Conservation (phyloP, 768 basidiomycete genomes). For the Mrakia gelida region DNA sequence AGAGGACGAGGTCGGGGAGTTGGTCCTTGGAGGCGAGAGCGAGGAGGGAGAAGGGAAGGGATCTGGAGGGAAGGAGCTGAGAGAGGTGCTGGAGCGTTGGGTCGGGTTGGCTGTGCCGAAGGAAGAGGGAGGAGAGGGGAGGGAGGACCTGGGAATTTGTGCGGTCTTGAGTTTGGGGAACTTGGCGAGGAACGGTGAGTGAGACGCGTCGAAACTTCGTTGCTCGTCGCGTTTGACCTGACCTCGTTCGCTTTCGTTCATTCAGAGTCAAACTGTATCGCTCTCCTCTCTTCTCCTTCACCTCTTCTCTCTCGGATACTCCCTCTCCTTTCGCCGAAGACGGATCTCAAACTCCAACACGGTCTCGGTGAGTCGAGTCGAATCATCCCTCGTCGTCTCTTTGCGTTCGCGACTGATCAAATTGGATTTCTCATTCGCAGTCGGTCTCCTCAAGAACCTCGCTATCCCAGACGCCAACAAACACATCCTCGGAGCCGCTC, state of each 20-base stretch:
- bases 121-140: slow-evolving; percentile 12
- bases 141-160: slow-evolving; percentile 77
- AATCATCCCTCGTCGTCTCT: not conserved
- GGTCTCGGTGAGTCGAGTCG: slow-evolving; percentile 51
- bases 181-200: slow-evolving; percentile 65
- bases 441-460: slow-evolving; percentile 82
- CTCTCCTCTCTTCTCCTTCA: slow-evolving; percentile 54
- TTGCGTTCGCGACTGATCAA: not conserved
- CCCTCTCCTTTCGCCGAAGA: slow-evolving; percentile 53
- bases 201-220: not conserved
- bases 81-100: not conserved
- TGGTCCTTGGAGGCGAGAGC: not conserved
- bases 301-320: slow-evolving; percentile 64
- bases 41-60: not conserved
- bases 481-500: slow-evolving; percentile 56
- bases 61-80: not conserved
- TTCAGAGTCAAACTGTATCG: slow-evolving; percentile 40
- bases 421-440: not conserved
- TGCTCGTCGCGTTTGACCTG: slow-evolving; percentile 26
- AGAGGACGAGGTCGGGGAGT: slow-evolving; percentile 18
- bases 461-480: slow-evolving; percentile 56
- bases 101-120: not conserved
- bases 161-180: slow-evolving; percentile 79
- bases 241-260: not conserved
- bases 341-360: slow-evolving; percentile 73